Evolutionary conservation across 1,284 basidiomycete genomes (phyloP).

Genomic region (Moniliella sp.): DNA sequence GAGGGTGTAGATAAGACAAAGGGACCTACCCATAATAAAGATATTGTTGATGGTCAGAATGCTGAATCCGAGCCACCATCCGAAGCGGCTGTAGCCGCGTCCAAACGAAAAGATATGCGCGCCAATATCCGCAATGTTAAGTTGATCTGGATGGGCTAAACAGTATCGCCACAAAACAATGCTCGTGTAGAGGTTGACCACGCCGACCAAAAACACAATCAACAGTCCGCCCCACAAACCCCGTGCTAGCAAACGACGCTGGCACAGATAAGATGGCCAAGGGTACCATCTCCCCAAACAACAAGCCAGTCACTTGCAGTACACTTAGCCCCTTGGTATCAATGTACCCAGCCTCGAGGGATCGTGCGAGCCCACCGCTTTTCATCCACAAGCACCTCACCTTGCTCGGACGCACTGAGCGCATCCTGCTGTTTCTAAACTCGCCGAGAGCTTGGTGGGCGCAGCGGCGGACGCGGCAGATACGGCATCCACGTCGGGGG

Average conservation of each 20-base stretch:
- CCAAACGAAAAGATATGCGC: conserved; percentile 1
- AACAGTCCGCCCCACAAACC: conserved; percentile 26
- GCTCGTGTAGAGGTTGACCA: conserved; percentile 18
- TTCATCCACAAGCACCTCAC: too few relatives aligned
- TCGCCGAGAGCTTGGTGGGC: too few relatives aligned
- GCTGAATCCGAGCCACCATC: conserved; percentile 37
- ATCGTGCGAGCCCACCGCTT: too few relatives aligned
- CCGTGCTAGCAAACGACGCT: conserved; percentile 13
- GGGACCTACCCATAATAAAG: conserved; percentile 11
- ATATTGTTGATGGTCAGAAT: conserved; percentile 24
- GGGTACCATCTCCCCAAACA: too few relatives aligned
- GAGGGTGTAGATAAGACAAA: too few relatives aligned
- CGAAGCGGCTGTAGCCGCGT: conserved; percentile 38
- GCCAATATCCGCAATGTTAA: conserved; percentile 41
- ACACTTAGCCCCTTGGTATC: too few relatives aligned
- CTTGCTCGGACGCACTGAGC: too few relatives aligned
- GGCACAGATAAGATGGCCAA: conserved; percentile 21
- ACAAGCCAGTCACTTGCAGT: too few relatives aligned
- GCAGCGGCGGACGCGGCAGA: too few relatives aligned
- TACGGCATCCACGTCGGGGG: too few relatives aligned
- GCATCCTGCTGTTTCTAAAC: too few relatives aligned
- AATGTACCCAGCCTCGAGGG: too few relatives aligned
- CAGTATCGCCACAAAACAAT: conserved; percentile 42
- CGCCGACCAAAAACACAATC: conserved; percentile 15
- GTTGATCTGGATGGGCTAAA: conserved; percentile 40